Percentiles rank a stretch among this genome's conserved stretches.
Conservation (phyloP, 768 basidiomycete genomes). For the Lentinula boryana region DNA sequence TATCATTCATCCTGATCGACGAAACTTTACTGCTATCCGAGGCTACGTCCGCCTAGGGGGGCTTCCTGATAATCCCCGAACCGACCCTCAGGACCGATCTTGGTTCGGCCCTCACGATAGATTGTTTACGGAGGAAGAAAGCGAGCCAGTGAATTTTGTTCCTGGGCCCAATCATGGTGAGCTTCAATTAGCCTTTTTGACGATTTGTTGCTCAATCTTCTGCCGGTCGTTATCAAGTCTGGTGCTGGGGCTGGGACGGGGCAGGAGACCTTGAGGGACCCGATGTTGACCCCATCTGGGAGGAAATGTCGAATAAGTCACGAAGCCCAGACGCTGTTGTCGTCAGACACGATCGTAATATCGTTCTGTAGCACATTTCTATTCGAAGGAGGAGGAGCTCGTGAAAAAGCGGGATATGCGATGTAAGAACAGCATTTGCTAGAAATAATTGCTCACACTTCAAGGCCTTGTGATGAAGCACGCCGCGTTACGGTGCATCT, state of each 20-base stretch:
- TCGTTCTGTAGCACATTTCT: conserved; percentile 10
- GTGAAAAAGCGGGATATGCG: too few relatives aligned
- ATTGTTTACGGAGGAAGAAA: conserved; percentile 86
- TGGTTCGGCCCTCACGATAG: conserved; percentile 99
- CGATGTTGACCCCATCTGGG: conserved; percentile 98
- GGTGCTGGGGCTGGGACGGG: conserved; percentile 99
- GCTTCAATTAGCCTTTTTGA: not conserved
- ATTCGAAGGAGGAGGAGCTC: not conserved
- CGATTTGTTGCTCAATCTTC: not conserved
- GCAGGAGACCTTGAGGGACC: conserved; percentile 97
- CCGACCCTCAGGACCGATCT: conserved; percentile 94
- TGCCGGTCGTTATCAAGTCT: conserved; percentile 47
- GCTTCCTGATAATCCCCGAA: conserved; percentile 90
- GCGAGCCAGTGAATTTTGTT: conserved; percentile 65
- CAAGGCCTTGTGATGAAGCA: too few relatives aligned
- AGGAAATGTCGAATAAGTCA: conserved; percentile 66
- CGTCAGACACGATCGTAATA: conserved; percentile 64
- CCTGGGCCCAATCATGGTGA: conserved; percentile 83
- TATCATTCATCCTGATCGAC: conserved; percentile 84
- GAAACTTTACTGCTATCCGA: conserved; percentile 93
- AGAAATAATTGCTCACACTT: too few relatives aligned
- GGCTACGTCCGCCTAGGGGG: conserved; percentile 95
- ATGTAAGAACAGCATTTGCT: too few relatives aligned
- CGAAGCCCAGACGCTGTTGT: conserved; percentile 50
- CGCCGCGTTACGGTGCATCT: too few relatives aligned